phyloP scores from a whole-genome alignment of 108 stramenopile genomes.

The Cyclotella baltica region DNA sequence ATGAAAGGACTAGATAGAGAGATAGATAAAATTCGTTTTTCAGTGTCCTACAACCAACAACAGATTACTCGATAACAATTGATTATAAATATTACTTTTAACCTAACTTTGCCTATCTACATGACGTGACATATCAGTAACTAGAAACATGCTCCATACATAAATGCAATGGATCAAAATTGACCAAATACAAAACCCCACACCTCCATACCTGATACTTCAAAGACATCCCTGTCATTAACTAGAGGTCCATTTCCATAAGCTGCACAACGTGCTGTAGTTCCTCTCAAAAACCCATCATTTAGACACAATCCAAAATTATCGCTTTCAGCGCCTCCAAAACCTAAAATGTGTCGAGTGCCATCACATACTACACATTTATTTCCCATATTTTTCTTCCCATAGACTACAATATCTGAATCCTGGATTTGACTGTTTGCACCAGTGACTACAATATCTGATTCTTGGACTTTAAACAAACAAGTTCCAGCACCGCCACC shows the following conservation, averaged over 20 bases:
- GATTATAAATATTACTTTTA: too few species aligned
- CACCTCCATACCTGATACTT: conserved; percentile 74
- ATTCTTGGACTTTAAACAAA: conserved; percentile 42
- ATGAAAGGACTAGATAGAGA: too few species aligned
- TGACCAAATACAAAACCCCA: conserved; percentile 70
- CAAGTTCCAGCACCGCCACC: conserved; percentile 63
- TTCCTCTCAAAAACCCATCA: conserved; percentile 82
- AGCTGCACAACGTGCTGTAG: conserved; percentile 80
- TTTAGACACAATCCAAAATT: conserved; percentile 85
- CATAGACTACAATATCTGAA: conserved; percentile 29
- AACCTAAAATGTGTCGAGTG: conserved; percentile 69
- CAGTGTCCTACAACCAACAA: too few species aligned
- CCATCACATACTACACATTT: conserved; percentile 60
- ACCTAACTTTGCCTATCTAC: too few species aligned
- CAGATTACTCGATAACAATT: too few species aligned
- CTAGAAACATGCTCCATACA: background rate
- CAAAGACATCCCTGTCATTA: conserved; percentile 53
- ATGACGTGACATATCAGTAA: background rate
- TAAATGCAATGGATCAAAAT: conserved; percentile 17
- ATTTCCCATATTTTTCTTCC: conserved; percentile 39
- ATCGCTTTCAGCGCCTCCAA: conserved; percentile 74
- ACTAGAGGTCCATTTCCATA: conserved; percentile 86
- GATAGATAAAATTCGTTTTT: too few species aligned
- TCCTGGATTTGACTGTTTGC: too few species aligned
- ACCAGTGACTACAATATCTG: conserved; percentile 2